phyloP scores from a whole-genome alignment of 306 rosid genomes.

The Glycine soja region DNA sequence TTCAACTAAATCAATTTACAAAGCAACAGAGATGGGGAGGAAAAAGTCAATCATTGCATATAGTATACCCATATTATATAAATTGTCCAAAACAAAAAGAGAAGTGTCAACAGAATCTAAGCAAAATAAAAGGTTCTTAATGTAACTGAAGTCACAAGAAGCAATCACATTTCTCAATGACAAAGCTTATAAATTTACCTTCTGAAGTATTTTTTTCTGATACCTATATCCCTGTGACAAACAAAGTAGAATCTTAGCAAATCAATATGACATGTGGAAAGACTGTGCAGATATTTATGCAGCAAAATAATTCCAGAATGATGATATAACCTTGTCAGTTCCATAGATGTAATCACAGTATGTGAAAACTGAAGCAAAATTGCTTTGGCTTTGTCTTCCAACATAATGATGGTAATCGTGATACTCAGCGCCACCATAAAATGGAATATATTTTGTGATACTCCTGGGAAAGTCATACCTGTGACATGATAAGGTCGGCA shows the following conservation, averaged over 20 bases:
- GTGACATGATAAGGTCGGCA: slow-evolving; percentile 33
- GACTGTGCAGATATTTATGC: slow-evolving; percentile 26
- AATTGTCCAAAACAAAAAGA: slow-evolving; percentile 15
- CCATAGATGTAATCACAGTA: slow-evolving; percentile 97
- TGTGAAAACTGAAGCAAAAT: slow-evolving; percentile 95
- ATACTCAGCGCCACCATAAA: slow-evolving; percentile 94
- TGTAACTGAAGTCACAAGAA: slow-evolving; percentile 13
- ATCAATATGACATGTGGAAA: slow-evolving; percentile 44
- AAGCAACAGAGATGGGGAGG: background rate
- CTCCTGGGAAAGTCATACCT: slow-evolving; percentile 96
- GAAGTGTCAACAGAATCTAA: slow-evolving; percentile 4
- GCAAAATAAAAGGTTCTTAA: slow-evolving; percentile 6
- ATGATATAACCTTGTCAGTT: slow-evolving; percentile 84
- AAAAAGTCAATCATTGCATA: slow-evolving; percentile 18
- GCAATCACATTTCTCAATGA: slow-evolving; percentile 11
- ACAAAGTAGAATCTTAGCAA: slow-evolving; percentile 43
- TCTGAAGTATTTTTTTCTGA: slow-evolving; percentile 76
- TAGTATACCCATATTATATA: slow-evolving; percentile 1
- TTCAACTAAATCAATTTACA: slow-evolving; percentile 67
- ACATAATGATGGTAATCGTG: slow-evolving; percentile 98
- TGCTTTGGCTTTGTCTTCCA: slow-evolving; percentile 96
- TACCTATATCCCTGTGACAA: slow-evolving; percentile 82
- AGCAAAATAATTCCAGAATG: slow-evolving; percentile 40
- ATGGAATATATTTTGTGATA: slow-evolving; percentile 80
- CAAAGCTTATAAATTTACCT: slow-evolving; percentile 61